Conservation (phyloP, 1,284 basidiomycete genomes). For the Ustilago curta region DNA sequence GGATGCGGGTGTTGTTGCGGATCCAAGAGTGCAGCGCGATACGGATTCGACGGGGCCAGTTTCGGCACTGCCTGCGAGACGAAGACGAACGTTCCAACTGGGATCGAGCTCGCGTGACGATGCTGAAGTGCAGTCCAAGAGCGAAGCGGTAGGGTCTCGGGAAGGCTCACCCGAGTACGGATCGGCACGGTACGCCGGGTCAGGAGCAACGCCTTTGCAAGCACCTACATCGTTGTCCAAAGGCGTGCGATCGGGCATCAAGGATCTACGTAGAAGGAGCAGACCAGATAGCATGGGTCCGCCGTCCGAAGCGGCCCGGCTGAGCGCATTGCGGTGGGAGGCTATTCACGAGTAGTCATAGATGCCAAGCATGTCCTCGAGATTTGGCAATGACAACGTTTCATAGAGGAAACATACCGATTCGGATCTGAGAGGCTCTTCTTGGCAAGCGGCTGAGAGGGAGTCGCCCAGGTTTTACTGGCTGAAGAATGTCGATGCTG, state of each 20-base stretch:
- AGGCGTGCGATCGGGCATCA: constrained; percentile 35
- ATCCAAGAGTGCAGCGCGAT: constrained; percentile 12
- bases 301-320: constrained; percentile 43
- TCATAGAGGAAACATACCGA: too few species aligned
- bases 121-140: not conserved
- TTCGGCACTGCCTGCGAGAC: constrained; percentile 29
- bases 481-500: too few species aligned
- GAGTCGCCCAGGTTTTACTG: too few species aligned
- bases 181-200: constrained; percentile 28
- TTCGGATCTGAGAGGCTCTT: too few species aligned
- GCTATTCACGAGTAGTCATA: constrained; percentile 42
- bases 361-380: not conserved
- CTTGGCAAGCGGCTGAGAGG: too few species aligned
- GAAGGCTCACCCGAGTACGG: constrained; percentile 15
- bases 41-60: constrained; percentile 1
- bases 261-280: constrained; percentile 29
- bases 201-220: constrained; percentile 27
- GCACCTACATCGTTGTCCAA: constrained; percentile 24
- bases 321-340: constrained; percentile 44
- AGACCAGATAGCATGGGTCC: constrained; percentile 50
- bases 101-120: constrained; percentile 27
- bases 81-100: constrained; percentile 45
- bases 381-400: too few species aligned
- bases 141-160: constrained; percentile 1
- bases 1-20: not conserved